Base-by-base conservation (phyloP, 176 grass and related monocot genomes). In the Echinochloa phyllopogon region DNA sequence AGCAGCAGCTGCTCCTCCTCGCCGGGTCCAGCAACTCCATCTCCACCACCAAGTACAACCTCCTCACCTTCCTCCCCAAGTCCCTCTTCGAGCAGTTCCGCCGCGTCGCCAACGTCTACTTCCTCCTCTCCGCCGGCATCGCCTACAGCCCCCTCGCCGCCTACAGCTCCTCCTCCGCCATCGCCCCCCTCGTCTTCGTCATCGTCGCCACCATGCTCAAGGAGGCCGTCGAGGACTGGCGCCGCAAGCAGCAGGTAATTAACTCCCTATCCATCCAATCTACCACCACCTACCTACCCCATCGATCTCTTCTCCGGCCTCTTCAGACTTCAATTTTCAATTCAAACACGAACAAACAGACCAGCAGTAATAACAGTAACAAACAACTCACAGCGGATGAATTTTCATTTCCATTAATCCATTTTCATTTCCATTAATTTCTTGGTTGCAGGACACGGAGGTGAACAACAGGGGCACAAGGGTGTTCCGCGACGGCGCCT, bases 51-150 rank as follows among this genome's bases (percentile, higher is more conserved):
- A 98, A 98, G 83, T 98, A 98, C 76, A 98, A 80, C 82, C 69
- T 86, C 0, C 53, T 59, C 18, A 94, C 89, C 33, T 98, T 98
- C 76, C 0, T 98, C 1, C 93, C 96, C 18, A 98, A 90, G 79
- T 98, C 91, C 37, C 82, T 98, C 8, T 98, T 98, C 69, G 96
- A 98, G 89, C 96, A 98, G 84, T 98, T 98, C 76, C 81, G 93
- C 20, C 69, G 96, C 13, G 96, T 94, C 4, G 96, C 93, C 71
- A 98, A 98, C 84, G 61, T 98, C 53, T 98, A 95, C 89, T 98
- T 98, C 78, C 86, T 98, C 52, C 10, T 84, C 57, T 0, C 67
- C 24, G 91, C 3, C 18, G 83, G 88, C 68, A 60, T 98, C 39
- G 4, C 89, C 21, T 94, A 86, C 89, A 82, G 52, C 37, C 1